Conservation (phyloP, 345 rosid genomes). For the Acer yangbiense region DNA sequence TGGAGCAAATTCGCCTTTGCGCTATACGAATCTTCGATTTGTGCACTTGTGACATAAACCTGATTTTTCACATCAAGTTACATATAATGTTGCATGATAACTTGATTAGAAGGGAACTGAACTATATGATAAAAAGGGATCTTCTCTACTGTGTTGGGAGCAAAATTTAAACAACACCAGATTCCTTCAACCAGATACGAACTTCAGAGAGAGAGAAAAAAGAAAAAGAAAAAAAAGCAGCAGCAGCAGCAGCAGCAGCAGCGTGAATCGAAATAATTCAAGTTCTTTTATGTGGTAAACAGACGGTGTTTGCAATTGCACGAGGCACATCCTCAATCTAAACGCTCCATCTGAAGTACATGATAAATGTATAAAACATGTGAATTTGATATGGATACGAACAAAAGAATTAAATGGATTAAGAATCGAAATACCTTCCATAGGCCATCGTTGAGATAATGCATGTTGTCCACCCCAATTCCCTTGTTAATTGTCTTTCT, state of each 20-base stretch:
- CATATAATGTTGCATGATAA: neutral
- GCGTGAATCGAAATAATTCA: neutral
- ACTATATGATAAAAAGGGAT: neutral
- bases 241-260: neutral
- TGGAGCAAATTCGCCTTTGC: too few relatives aligned
- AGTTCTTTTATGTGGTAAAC: conserved; percentile 1
- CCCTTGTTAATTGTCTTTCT: conserved; percentile 93
- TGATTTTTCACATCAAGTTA: neutral
- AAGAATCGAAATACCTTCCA: conserved; percentile 73
- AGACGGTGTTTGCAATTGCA: conserved; percentile 20
- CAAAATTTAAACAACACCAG: neutral
- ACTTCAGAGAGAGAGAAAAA: conserved; percentile 3
- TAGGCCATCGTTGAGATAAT: conserved; percentile 96
- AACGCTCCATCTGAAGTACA: conserved; percentile 75
- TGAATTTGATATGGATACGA: neutral
- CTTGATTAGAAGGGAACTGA: neutral
- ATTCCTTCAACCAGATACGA: neutral
- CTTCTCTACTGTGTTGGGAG: conserved; percentile 11
- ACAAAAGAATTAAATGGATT: too few relatives aligned
- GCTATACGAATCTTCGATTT: too few relatives aligned
- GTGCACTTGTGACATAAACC: too few relatives aligned
- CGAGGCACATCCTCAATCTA: conserved; percentile 52
- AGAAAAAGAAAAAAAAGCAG: too few relatives aligned
- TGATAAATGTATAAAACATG: neutral
- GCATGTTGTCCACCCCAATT: conserved; percentile 98